Evolutionary conservation across 495 filamentous ascomycete species (phyloP).

Genomic region (Penicillium psychrofluorescens): DNA sequence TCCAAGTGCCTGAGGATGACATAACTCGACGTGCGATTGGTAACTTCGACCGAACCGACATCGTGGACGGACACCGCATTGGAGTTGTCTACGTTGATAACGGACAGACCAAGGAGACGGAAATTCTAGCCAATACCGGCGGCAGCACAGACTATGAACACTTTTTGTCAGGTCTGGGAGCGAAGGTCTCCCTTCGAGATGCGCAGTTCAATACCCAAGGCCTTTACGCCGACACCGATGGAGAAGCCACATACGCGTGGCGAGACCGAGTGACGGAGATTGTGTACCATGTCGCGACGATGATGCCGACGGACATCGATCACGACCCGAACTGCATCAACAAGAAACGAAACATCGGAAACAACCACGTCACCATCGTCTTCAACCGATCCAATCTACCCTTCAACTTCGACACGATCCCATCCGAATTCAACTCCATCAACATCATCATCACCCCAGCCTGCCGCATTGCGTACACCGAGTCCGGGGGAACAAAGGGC

Average conservation of each 20-base stretch:
- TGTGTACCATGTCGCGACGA: constrained; percentile 88
- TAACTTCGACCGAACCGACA: constrained; percentile 78
- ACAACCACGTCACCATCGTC: constrained; percentile 96
- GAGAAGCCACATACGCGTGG: constrained; percentile 85
- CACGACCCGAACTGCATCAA: constrained; percentile 65
- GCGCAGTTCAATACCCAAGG: constrained; percentile 92
- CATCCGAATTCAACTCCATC: constrained; percentile 88
- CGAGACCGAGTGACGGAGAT: constrained; percentile 90
- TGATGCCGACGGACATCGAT: constrained; percentile 87
- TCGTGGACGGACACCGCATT: constrained; percentile 92
- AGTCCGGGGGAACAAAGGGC: constrained; percentile 13
- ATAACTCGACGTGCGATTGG: constrained; percentile 67
- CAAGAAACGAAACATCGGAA: constrained; percentile 95
- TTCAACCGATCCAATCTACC: constrained; percentile 89
- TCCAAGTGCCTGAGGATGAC: constrained; percentile 79
- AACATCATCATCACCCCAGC: constrained; percentile 93
- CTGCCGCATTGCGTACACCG: constrained; percentile 42
- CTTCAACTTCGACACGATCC: constrained; percentile 87
- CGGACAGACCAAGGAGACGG: constrained; percentile 69
- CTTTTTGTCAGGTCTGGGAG: constrained; percentile 75
- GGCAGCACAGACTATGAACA: constrained; percentile 81
- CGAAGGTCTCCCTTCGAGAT: constrained; percentile 66
- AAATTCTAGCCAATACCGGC: constrained; percentile 76
- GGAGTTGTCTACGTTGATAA: constrained; percentile 88
- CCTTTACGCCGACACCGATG: constrained; percentile 77